Base-by-base conservation (phyloP, 1,284 basidiomycete species). In the Trichosporon ovoides region DNA sequence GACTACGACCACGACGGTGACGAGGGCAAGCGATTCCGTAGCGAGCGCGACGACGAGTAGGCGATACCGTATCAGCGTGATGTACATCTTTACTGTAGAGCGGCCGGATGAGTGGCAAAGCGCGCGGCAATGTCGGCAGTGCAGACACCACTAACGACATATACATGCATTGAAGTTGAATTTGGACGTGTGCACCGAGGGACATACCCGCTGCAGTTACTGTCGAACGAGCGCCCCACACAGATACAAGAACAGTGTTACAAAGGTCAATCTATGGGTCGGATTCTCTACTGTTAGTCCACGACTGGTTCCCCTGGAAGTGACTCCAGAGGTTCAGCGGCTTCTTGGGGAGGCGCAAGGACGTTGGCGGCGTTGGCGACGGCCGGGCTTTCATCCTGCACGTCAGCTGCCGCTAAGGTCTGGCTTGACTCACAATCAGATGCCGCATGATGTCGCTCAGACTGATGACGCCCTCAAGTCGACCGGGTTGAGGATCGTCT, bases 381-480 rank as follows among this genome's bases (percentile, higher is more conserved):
- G 16, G 22, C 5, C 5, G 43, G 43, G 14, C 22, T 48, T 14
- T 48, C 43, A 12, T 28, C n/a, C 43, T 48, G 24, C 14, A 10
- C 13, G 43, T 48, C 24, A 48, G 43, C 13, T 31, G 7, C 14
- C 2, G 9, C 43, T 3, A 9, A 19, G 2, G 7, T 5, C 20
- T 12, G 3, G n/a, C 40, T 9, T 2, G 40, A 68, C 74, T 67
- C 57, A 76, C 76, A 31, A 95, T 88, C 59, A 95, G 80, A 70
- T 94, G 91, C 38, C 87, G 83, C 65, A 97, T 80, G 36, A 97
- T 89, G 73, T 97, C 93, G 72, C 88, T 91, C 59, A 96, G 80
- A 9, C 89, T 91, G 73, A 97, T 90, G 66, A 96, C 86, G 0
- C 93, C 93, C 33, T 94, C 78, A 7, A 97, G 79, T 7, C 88